Percentiles rank a stretch among this genome's conserved stretches.
These are phyloP conservation scores for Lizonia empirigonia DNA, from an alignment of 2,329 filamentous ascomycete genomes.

Conservation along the genomic window DNA sequence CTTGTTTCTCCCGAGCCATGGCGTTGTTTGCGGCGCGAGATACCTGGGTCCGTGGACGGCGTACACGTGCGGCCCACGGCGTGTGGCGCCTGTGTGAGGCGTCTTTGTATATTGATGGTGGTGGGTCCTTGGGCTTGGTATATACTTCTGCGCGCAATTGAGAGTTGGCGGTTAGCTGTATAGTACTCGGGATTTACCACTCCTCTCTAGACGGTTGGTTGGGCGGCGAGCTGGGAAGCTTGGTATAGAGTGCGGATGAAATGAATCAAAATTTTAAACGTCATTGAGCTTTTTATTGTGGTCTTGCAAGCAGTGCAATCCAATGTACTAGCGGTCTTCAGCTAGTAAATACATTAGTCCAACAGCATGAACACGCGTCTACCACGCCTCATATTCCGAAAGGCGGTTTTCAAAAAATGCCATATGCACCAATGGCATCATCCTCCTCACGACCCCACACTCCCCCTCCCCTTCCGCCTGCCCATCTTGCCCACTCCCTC, in stretches of 20 bases:
- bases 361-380: too few relatives aligned
- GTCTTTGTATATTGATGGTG: slow-evolving; percentile 14
- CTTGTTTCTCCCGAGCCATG: slow-evolving; percentile 23
- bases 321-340: too few relatives aligned
- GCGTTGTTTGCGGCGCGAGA: slow-evolving; percentile 27
- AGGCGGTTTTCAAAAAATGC: too few relatives aligned
- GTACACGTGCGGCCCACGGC: slow-evolving; percentile 10
- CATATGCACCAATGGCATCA: too few relatives aligned
- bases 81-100: neutral
- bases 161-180: slow-evolving; percentile 28
- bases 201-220: slow-evolving; percentile 40
- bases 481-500: slow-evolving; percentile 25
- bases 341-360: too few relatives aligned
- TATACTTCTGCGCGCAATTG: slow-evolving; percentile 20
- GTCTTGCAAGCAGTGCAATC: too few relatives aligned
- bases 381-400: too few relatives aligned
- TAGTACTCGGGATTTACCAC: slow-evolving; percentile 46
- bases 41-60: slow-evolving; percentile 18
- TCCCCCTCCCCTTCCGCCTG: slow-evolving; percentile 26
- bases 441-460: slow-evolving; percentile 1
- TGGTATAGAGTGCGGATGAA: slow-evolving; percentile 11
- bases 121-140: slow-evolving; percentile 23
- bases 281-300: too few relatives aligned
- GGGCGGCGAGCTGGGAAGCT: neutral
- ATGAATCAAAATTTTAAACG: slow-evolving; percentile 5